These are phyloP conservation scores for Epichloe uncinata DNA, from an alignment of 2,329 filamentous ascomycete species.

Conservation along the genomic window DNA sequence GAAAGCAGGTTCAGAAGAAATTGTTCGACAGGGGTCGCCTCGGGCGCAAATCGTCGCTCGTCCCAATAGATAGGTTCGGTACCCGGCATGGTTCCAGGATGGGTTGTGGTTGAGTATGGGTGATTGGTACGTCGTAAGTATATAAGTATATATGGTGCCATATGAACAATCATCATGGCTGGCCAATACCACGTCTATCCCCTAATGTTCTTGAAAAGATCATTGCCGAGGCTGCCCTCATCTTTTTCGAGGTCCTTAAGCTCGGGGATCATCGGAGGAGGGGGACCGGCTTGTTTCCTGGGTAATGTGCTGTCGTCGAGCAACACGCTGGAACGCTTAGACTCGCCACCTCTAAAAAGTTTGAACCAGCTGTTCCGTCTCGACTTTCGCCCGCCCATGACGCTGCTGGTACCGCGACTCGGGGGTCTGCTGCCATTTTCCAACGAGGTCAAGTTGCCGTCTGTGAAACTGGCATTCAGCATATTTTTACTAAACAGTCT, in stretches of 20 bases:
- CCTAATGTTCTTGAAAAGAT: slow-evolving; percentile 48
- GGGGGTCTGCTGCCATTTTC: slow-evolving; percentile 32
- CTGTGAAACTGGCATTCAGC: slow-evolving; percentile 39
- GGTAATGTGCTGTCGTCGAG: slow-evolving; percentile 23
- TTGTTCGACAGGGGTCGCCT: slow-evolving; percentile 6
- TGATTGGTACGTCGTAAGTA: not conserved
- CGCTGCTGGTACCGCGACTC: slow-evolving; percentile 36
- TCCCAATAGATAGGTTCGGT: slow-evolving; percentile 11
- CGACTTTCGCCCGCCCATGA: slow-evolving; percentile 38
- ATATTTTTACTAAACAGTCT: slow-evolving; percentile 42
- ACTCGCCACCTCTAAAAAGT: slow-evolving; percentile 31
- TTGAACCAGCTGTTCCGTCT: slow-evolving; percentile 48
- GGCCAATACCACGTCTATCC: slow-evolving; percentile 16
- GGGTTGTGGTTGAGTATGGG: not conserved
- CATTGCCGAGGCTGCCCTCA: slow-evolving; percentile 32
- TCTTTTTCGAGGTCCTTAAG: slow-evolving; percentile 38
- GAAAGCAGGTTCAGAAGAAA: slow-evolving; percentile 7
- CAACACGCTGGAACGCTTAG: slow-evolving; percentile 29
- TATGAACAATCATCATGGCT: not conserved
- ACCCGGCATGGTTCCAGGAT: not conserved
- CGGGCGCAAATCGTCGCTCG: slow-evolving; percentile 13
- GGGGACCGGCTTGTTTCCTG: slow-evolving; percentile 32
- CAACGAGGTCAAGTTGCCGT: slow-evolving; percentile 32
- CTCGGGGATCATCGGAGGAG: slow-evolving; percentile 49
- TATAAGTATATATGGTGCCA: not conserved